Base-by-base conservation (phyloP, 2,329 filamentous ascomycete species). In the Gliomastix tumulicola region DNA sequence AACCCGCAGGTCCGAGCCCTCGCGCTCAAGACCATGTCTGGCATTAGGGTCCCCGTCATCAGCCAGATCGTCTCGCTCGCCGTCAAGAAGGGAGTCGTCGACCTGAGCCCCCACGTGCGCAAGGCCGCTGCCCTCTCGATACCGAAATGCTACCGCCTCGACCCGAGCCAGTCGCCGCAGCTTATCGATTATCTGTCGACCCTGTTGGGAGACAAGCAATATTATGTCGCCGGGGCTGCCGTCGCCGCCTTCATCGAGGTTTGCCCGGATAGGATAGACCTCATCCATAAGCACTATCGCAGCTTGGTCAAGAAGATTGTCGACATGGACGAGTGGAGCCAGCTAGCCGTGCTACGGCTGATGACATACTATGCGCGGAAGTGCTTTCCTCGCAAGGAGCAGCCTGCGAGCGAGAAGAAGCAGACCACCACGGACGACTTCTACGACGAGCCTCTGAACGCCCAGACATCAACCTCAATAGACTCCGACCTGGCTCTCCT, bases 241-340 rank as follows among this genome's bases (percentile, higher is more conserved):
- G 88, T 97, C 4, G 79, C 82, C 25, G 86, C 92, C 1, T 96
- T 94, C 50, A 61, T 94, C 57, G 88, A 95, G 45, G 71, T 97
- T 20, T 97, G 90, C 47, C 89, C 92, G 0, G 83, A 94, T 13
- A 72, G 84, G 37, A 73, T 95, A 44, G 89, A 96, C 55, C 65
- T 98, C 41, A 80, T 98, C 47, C 92, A 98, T 60, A 81, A 84
- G 46, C 84, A 95, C 55, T 98, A 97, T 62, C 79, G 87, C 35
- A 71, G 76, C 23, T 66, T 98, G 44, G 81, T 94, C 44, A 86
- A 80, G 57, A 95, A 96, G 66, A 66, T 97, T 36, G 88, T 96
- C 18, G 92, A 98, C 55, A 98, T 98, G 92, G 92, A 98, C 53
- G 92, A 98, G 62, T 98, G 92, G 92, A 85, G 88, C 30, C 92